Conservation (phyloP, 495 filamentous ascomycete species). For the Penicillium maclennaniae region DNA sequence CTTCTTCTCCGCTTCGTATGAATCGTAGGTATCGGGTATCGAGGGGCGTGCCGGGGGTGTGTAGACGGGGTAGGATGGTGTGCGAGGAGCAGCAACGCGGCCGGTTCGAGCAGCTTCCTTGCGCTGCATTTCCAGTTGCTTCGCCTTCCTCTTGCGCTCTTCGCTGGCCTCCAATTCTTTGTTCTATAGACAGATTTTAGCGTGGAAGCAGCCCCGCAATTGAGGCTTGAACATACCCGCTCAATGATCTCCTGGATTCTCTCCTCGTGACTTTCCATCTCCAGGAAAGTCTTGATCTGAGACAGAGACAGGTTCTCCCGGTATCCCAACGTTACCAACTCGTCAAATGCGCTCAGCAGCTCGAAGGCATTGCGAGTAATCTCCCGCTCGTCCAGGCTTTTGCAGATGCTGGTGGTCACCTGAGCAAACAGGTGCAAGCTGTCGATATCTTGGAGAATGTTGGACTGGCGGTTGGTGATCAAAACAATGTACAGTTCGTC, state of each 20-base stretch:
- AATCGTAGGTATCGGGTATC: slow-evolving; percentile 79
- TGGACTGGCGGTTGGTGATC: slow-evolving; percentile 98
- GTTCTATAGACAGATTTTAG: slow-evolving; percentile 56
- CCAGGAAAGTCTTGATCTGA: slow-evolving; percentile 97
- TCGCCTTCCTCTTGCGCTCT: slow-evolving; percentile 95
- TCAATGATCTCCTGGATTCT: slow-evolving; percentile 97
- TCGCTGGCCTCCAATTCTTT: slow-evolving; percentile 97
- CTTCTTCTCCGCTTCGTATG: slow-evolving; percentile 95
- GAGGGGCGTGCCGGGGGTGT: slow-evolving; percentile 72
- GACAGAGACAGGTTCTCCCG: slow-evolving; percentile 89
- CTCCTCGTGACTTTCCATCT: slow-evolving; percentile 99
- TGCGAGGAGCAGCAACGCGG: slow-evolving; percentile 58
- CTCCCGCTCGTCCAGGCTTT: slow-evolving; percentile 90
- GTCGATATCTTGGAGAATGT: slow-evolving; percentile 98
- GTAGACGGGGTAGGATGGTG: slow-evolving; percentile 83
- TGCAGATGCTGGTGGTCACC: slow-evolving; percentile 93
- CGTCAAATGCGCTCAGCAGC: slow-evolving; percentile 91
- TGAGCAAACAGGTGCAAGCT: slow-evolving; percentile 96
- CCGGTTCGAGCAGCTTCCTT: slow-evolving; percentile 73
- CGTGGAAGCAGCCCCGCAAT: slow-evolving; percentile 3
- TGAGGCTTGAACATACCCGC: slow-evolving; percentile 51
- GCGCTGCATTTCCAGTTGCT: slow-evolving; percentile 96
- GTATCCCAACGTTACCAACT: slow-evolving; percentile 91
- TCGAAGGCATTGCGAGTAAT: slow-evolving; percentile 94
- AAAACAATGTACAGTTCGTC: slow-evolving; percentile 99